A percentile compares a stretch with the other conserved stretches of the same genome.
phyloP scores from a whole-genome alignment of 179 eudicot species.

The Sideroxylon spinosum region DNA sequence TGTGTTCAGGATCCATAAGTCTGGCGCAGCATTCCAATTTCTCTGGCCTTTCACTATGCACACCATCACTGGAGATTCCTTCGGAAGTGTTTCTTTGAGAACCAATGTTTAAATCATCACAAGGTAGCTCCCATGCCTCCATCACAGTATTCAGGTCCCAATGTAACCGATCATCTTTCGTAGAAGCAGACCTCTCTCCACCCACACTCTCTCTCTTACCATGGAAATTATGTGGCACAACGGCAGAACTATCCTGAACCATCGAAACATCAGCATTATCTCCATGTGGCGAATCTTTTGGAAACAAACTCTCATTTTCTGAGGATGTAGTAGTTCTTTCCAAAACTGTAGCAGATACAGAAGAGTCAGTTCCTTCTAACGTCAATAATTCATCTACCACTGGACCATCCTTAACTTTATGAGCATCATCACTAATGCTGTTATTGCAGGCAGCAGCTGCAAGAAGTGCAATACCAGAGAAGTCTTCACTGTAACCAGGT shows the following conservation, averaged over 20 bases:
- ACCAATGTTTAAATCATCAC: constrained; percentile 27
- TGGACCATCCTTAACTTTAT: constrained; percentile 25
- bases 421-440: constrained; percentile 29
- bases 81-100: constrained; percentile 19
- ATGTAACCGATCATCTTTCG: constrained; percentile 39
- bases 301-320: neutral
- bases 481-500: constrained; percentile 33
- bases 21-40: constrained; percentile 20
- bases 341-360: constrained; percentile 2
- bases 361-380: constrained; percentile 13
- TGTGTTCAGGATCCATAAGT: constrained; percentile 16
- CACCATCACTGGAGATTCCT: constrained; percentile 10
- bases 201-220: constrained; percentile 26
- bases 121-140: constrained; percentile 65
- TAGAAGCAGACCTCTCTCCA: constrained; percentile 23
- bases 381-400: constrained; percentile 25
- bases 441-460: constrained; percentile 76
- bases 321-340: constrained; percentile 12
- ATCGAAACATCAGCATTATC: constrained; percentile 12
- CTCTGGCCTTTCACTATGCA: constrained; percentile 16
- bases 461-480: constrained; percentile 73
- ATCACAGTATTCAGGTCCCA: constrained; percentile 69
- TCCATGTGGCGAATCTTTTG: constrained; percentile 6
- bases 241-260: constrained; percentile 20
- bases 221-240: constrained; percentile 21